Evolutionary conservation across 306 rosid species (phyloP), one percentile per base, ranked within the genome.

Genomic region (Arachis stenosperma): DNA sequence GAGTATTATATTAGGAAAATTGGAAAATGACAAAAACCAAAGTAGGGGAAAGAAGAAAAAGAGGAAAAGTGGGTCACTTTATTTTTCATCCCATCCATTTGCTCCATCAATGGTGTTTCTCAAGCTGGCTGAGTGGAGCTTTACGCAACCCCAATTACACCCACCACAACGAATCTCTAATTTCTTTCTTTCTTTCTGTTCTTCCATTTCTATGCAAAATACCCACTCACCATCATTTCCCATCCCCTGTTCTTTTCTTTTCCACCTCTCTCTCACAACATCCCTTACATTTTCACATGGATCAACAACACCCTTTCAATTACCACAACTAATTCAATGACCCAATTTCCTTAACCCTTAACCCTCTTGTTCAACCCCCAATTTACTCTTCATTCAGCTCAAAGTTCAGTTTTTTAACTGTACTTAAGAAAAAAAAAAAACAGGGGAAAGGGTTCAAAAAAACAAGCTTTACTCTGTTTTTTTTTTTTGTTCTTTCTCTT

Each of bases 131-230:
- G 53, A 83, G 90, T 86, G 97, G 92, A 88, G 86, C 89, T 84
- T 84, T 91, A 86, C 92, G 92, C 96, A 76, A 89, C 81, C 91
- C 92, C 96, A 94, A 89, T 80, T 82, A 86, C 61, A 61, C 83
- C 69, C 75, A 59, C 83, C 70, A 73, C 27, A 14, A 52, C 27
- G 57, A 52, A 14, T 52, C 30, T 33, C 37, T 4, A 33, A 33
- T 33, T 33, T 33, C 37, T 33, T 4, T 33, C 37, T 33, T 22
- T 55, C 62, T 40, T 63, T 41, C 64, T 7, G 74, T 40, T 6
- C 27, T 22, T 47, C 62, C 58, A 10, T 4, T 40, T 50, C 59
- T 51, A 58, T 40, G 13, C 61, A 27, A 42, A 27, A 48, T 40
- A 40, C 43, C 10, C 9, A 48, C 17, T 15, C 54, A 50, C 54